Conservation (phyloP, 352 stramenopile genomes). For the Blastocystis sp. region DNA sequence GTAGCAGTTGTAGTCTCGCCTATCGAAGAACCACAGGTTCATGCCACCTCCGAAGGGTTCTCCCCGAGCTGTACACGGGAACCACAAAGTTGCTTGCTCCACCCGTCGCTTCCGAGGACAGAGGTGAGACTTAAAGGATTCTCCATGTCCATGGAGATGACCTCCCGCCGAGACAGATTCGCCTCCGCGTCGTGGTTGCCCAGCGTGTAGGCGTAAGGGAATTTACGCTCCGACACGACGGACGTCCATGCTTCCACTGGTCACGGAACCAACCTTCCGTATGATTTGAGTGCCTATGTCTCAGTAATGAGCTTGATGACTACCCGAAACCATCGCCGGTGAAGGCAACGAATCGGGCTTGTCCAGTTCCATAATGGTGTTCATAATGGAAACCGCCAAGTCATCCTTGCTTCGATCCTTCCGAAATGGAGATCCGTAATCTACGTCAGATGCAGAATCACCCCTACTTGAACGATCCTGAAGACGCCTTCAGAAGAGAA, state of each 20-base stretch:
- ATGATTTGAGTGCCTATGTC: conserved; percentile 33
- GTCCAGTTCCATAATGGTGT: conserved; percentile 23
- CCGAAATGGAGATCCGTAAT: conserved; percentile 59
- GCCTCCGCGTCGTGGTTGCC: conserved; percentile 67
- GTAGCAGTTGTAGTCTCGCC: conserved; percentile 16
- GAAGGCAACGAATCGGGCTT: conserved; percentile 65
- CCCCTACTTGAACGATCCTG: conserved; percentile 46
- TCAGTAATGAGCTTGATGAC: background rate
- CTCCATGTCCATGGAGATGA: conserved; percentile 38
- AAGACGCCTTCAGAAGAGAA: conserved; percentile 43
- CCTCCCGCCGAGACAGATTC: conserved; percentile 30
- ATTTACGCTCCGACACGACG: background rate
- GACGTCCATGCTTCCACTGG: conserved; percentile 32
- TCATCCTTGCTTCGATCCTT: conserved; percentile 23
- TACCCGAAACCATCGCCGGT: conserved; percentile 65
- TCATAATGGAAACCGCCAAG: conserved; percentile 19
- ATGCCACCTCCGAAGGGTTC: conserved; percentile 47
- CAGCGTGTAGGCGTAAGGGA: conserved; percentile 57
- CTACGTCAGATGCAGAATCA: background rate
- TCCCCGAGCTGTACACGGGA: conserved; percentile 53
- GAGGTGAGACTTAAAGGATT: conserved; percentile 49
- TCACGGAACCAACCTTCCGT: conserved; percentile 48
- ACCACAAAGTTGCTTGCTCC: conserved; percentile 45
- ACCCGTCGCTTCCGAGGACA: background rate
- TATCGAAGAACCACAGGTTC: conserved; percentile 68